Percentiles rank a stretch among this genome's conserved stretches.
phyloP scores from a whole-genome alignment of 306 rosid genomes.

The Trichosanthes cucumerina region DNA sequence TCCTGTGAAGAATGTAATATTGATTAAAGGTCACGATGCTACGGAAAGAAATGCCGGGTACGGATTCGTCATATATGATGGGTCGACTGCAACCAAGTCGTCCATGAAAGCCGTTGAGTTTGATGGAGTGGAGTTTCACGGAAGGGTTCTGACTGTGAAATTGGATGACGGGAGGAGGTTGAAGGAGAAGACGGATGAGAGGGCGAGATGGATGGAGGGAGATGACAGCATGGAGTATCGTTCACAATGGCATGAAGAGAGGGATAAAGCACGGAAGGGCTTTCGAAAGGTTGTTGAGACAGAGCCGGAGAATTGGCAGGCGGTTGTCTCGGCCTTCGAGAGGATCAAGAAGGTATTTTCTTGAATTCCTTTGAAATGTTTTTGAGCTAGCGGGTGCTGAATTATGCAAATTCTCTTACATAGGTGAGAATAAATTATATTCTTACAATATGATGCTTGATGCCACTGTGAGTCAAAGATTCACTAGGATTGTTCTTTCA shows the following conservation, averaged over 20 bases:
- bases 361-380: not conserved
- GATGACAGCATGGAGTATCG: constrained; percentile 30
- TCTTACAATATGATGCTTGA: not conserved
- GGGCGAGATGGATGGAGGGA: constrained; percentile 56
- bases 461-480: not conserved
- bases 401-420: not conserved
- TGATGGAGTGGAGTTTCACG: constrained; percentile 86
- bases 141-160: constrained; percentile 69
- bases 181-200: constrained; percentile 48
- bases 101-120: constrained; percentile 84
- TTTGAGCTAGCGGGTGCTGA: not conserved
- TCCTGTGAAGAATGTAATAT: constrained; percentile 52
- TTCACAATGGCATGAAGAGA: constrained; percentile 77
- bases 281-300: constrained; percentile 60
- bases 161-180: constrained; percentile 68
- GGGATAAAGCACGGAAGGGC: constrained; percentile 51
- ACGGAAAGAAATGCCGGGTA: constrained; percentile 61
- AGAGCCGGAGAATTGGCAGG: constrained; percentile 91
- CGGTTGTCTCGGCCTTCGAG: constrained; percentile 60
- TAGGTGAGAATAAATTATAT: not conserved
- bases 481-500: not conserved
- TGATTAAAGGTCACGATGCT: constrained; percentile 54
- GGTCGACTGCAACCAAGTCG: constrained; percentile 33
- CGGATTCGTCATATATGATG: constrained; percentile 61
- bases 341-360: constrained; percentile 55